Evolutionary conservation across 2,329 filamentous ascomycete species (phyloP), one percentile per base, ranked within the genome.

Genomic region (Clonostachys byssicola): DNA sequence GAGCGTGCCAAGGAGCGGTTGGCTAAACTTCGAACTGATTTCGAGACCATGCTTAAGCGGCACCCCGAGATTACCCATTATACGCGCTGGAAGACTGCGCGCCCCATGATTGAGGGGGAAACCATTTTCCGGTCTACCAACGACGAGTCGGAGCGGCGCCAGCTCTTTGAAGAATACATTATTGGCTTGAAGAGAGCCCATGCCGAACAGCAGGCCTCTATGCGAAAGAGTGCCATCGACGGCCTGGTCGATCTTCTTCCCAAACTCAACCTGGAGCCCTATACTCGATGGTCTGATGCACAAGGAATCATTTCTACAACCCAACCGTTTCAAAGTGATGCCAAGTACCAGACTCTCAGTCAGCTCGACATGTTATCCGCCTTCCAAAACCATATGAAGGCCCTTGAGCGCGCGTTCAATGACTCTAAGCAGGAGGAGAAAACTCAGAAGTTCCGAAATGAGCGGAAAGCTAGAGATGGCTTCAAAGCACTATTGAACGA

Each of bases 31-130:
- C 89, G 91, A 60, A 80, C 88, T 66, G 94, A 97, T 74, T 99
- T 99, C 68, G 87, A 88, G 56, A 92, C 86, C 47, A 99, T 99
- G 94, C 80, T 99, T 55, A 90, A 87, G 69, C 92, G 91, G 55
- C 92, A 99, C 66, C 91, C 92, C 51, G 94, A 99, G 67, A 97
- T 99, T 68, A 94, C 92, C 67, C 84, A 96, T 65, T 96, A 95
- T 67, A 96, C 92, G 40, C 87, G 91, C 51, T 99, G 94, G 94
- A 95, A 91, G 78, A 96, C 90, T 14, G 94, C 92, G 46, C 85
- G 89, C 44, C 90, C 91, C 10, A 95, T 96, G 54, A 90, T 99
- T 52, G 90, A 97, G 67, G 88, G 88, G 44, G 94, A 99, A 74
- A 94, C 90, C 43, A 94, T 95, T 50, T 99, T 97, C 72, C 86